Conservation (phyloP, 805 yeast species). For the Lachancea nothofagi region DNA sequence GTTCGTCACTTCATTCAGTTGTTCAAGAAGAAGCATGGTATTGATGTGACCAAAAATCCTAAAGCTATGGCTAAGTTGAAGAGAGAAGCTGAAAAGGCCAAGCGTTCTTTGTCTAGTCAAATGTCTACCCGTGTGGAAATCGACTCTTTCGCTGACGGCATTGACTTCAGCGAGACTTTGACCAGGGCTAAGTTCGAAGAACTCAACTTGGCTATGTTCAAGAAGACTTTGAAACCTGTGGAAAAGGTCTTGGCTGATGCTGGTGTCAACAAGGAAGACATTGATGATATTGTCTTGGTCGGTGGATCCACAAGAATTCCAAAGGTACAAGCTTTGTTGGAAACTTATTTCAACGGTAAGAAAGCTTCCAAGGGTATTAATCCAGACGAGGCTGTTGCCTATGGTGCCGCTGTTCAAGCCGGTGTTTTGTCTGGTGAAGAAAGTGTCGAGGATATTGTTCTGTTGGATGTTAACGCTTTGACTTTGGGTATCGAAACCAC, state of each 20-base stretch:
- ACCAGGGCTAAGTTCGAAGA: conserved; percentile 98
- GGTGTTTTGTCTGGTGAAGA: conserved; percentile 96
- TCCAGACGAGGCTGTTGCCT: conserved; percentile 99
- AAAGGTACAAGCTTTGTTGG: conserved; percentile 90
- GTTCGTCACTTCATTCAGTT: conserved; percentile 80
- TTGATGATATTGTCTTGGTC: conserved; percentile 92
- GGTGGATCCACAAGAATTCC: conserved; percentile 99
- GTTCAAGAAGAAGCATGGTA: conserved; percentile 87
- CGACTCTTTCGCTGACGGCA: conserved; percentile 90
- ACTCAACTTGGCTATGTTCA: conserved; percentile 85
- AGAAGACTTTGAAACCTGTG: conserved; percentile 92
- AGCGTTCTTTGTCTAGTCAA: conserved; percentile 91
- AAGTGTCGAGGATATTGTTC: conserved; percentile 83
- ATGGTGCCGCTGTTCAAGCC: conserved; percentile 99
- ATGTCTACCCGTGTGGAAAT: conserved; percentile 95
- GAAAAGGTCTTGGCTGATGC: conserved; percentile 94
- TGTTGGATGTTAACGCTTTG: conserved; percentile 89
- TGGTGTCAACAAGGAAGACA: conserved; percentile 76
- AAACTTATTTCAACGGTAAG: conserved; percentile 87
- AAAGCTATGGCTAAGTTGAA: conserved; percentile 89
- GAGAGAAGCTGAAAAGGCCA: conserved; percentile 98
- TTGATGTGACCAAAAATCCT: conserved; percentile 74
- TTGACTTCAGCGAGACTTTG: conserved; percentile 90
- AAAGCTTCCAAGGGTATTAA: conserved; percentile 95
- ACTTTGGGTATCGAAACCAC: conserved; percentile 95